Conservation (phyloP, 202 grass and related monocot species). For the Digitaria exilis region DNA sequence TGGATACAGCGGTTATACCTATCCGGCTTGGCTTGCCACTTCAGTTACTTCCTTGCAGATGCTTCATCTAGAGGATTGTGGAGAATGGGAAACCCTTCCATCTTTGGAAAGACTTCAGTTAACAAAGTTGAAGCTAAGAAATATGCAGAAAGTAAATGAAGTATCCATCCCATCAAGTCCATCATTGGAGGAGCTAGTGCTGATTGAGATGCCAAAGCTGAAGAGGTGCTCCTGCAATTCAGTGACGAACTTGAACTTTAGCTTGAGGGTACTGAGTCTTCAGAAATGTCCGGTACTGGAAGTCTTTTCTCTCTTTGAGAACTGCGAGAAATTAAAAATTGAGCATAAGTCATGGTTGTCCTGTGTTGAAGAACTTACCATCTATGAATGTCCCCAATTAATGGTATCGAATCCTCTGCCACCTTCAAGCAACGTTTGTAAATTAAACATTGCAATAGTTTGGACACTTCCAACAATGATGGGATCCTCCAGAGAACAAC, state of each 20-base stretch:
- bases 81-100: background rate
- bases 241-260: background rate
- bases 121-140: background rate
- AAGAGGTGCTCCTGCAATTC: background rate
- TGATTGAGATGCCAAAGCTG: background rate
- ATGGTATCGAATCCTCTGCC: slow-evolving; percentile 1
- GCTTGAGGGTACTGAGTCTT: background rate
- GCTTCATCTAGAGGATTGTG: slow-evolving; percentile 38
- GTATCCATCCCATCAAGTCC: too few relatives aligned
- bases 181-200: slow-evolving; percentile 28
- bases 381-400: background rate
- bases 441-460: background rate
- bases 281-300: background rate
- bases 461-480: background rate
- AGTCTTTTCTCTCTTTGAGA: background rate
- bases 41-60: slow-evolving; percentile 29
- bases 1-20: slow-evolving; percentile 14
- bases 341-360: background rate
- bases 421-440: background rate
- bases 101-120: background rate
- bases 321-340: background rate
- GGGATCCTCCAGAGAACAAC: background rate
- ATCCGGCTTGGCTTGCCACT: slow-evolving; percentile 40
- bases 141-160: background rate
- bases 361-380: background rate